Evolutionary conservation across 1,284 basidiomycete species (phyloP).

Genomic region (Cryptococcus sp.): DNA sequence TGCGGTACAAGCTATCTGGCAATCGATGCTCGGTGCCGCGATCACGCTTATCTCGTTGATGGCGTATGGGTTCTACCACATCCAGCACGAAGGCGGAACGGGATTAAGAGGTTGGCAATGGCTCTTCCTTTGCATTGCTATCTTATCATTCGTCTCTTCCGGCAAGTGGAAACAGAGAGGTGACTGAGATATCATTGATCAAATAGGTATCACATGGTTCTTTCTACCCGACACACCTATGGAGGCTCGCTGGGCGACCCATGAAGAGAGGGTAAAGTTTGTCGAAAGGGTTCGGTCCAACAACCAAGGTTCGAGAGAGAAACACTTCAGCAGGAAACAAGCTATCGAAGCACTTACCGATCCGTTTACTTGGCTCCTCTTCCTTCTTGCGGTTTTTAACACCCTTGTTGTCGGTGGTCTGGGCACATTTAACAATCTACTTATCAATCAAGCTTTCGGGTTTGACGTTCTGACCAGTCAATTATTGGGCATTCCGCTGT

Average conservation of each 20-base stretch:
- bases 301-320: slow-evolving; percentile 35
- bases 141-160: slow-evolving; percentile 16
- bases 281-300: slow-evolving; percentile 37
- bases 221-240: slow-evolving; percentile 32
- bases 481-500: slow-evolving; percentile 22
- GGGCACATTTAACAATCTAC: slow-evolving; percentile 18
- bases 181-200: background rate
- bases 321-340: slow-evolving; percentile 22
- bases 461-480: slow-evolving; percentile 16
- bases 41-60: slow-evolving; percentile 4
- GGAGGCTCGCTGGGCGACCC: slow-evolving; percentile 24
- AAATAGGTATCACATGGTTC: slow-evolving; percentile 15
- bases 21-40: slow-evolving; percentile 16
- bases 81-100: slow-evolving; percentile 5
- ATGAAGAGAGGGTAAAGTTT: slow-evolving; percentile 24
- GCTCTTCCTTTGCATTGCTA: slow-evolving; percentile 21
- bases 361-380: slow-evolving; percentile 26
- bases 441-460: slow-evolving; percentile 23
- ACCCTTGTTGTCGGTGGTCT: slow-evolving; percentile 34
- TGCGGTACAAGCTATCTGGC: slow-evolving; percentile 13
- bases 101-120: slow-evolving; percentile 31
- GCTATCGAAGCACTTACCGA: slow-evolving; percentile 26
- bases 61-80: slow-evolving; percentile 27
- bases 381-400: slow-evolving; percentile 24
- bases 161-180: slow-evolving; percentile 8